Evolutionary conservation across 2,329 filamentous ascomycete species (phyloP).

Genomic region (Tympanopsis confertula): DNA sequence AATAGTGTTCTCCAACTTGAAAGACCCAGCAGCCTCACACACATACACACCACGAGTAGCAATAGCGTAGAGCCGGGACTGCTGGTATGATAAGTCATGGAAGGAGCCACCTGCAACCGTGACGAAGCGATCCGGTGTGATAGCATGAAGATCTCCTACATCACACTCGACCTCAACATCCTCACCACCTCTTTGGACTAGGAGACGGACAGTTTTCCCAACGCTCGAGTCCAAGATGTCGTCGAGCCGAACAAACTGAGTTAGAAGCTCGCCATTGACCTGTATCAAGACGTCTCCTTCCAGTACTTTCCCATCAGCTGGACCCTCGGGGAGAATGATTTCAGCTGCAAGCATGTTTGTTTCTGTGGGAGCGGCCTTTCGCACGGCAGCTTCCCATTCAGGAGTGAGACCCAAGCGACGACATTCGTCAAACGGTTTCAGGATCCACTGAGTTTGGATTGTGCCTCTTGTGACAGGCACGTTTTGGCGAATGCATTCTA

Average conservation of each 20-base stretch:
- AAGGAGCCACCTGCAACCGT: slow-evolving; percentile 89
- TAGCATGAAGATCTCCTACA: slow-evolving; percentile 82
- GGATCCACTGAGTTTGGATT: slow-evolving; percentile 94
- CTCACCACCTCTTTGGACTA: slow-evolving; percentile 79
- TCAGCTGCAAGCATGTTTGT: slow-evolving; percentile 96
- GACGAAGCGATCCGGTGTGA: slow-evolving; percentile 92
- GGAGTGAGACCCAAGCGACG: slow-evolving; percentile 74
- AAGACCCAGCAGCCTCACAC: slow-evolving; percentile 88
- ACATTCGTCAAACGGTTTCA: slow-evolving; percentile 97
- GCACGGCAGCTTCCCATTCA: slow-evolving; percentile 75
- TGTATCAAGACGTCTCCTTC: slow-evolving; percentile 90
- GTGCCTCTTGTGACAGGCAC: slow-evolving; percentile 75
- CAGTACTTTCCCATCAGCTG: slow-evolving; percentile 74
- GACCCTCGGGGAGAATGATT: slow-evolving; percentile 83
- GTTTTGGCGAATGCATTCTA: slow-evolving; percentile 72
- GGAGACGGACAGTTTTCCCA: slow-evolving; percentile 62
- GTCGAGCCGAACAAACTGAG: slow-evolving; percentile 83
- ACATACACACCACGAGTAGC: slow-evolving; percentile 86
- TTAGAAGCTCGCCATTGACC: slow-evolving; percentile 85
- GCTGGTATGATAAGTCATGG: slow-evolving; percentile 93
- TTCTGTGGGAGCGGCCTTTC: slow-evolving; percentile 76
- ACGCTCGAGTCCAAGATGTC: slow-evolving; percentile 85
- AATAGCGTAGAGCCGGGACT: slow-evolving; percentile 90
- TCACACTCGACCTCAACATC: slow-evolving; percentile 74
- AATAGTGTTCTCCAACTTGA: slow-evolving; percentile 75